Evolutionary conservation across 352 stramenopile genomes (phyloP).

Genomic region (Phytophthora uliginosa): DNA sequence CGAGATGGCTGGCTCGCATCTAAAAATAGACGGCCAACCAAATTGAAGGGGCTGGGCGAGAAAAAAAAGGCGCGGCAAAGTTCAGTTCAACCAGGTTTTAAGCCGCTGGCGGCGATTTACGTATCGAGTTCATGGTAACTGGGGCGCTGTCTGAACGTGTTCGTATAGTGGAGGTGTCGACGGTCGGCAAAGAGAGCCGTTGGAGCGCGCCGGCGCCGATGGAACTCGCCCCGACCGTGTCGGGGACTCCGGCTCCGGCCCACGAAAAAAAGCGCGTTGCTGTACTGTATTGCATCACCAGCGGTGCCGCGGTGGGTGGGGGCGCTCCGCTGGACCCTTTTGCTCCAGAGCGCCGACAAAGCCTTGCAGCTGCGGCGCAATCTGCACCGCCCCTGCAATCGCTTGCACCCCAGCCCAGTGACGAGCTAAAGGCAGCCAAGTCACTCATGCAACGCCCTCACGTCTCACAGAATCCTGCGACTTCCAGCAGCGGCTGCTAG

Average conservation of each 20-base stretch:
- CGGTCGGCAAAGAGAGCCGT: constrained; percentile 20
- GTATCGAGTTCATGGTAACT: neutral
- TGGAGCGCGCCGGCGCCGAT: neutral
- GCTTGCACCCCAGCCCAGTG: neutral
- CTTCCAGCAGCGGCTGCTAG: constrained; percentile 5
- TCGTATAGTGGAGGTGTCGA: constrained; percentile 23
- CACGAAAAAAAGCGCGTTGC: constrained; percentile 31
- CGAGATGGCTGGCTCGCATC: constrained; percentile 36
- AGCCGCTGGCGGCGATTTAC: neutral
- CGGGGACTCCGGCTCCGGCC: neutral
- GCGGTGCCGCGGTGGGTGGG: neutral
- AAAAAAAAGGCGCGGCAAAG: neutral
- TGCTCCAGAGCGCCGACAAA: constrained; percentile 14
- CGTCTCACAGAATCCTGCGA: constrained; percentile 18
- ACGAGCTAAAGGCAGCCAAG: neutral
- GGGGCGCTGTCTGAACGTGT: constrained; percentile 4
- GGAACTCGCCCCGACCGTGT: neutral
- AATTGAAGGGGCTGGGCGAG: constrained; percentile 11
- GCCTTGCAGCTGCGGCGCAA: constrained; percentile 19
- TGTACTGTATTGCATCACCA: neutral
- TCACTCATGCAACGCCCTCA: neutral
- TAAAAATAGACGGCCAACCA: constrained; percentile 34
- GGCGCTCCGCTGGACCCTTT: neutral
- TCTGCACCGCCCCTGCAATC: neutral
- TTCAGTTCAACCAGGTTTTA: constrained; percentile 21